A percentile compares a stretch with the other conserved stretches of the same genome.
Evolutionary conservation across 441 rosid genomes (phyloP).

Genomic region (Brassica balearica): DNA sequence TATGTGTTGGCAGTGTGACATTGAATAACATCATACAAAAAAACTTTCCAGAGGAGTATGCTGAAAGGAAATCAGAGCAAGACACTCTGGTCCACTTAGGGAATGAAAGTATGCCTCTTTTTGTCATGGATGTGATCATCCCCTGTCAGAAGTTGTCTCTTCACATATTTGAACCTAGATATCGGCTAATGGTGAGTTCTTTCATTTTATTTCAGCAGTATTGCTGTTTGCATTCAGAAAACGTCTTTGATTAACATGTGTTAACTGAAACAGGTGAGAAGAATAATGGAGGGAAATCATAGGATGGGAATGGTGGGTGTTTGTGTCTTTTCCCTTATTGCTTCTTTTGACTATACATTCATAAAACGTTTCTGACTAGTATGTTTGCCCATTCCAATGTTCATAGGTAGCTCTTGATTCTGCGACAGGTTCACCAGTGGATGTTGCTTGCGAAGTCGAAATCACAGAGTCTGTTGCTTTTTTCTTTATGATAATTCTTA

Average conservation of each 20-base stretch:
- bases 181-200: slow-evolving; percentile 87
- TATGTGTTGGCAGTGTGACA: slow-evolving; percentile 72
- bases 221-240: not conserved
- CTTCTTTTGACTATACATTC: slow-evolving; percentile 6
- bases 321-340: slow-evolving; percentile 28
- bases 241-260: slow-evolving; percentile 21
- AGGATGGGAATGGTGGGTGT: slow-evolving; percentile 95
- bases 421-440: slow-evolving; percentile 66
- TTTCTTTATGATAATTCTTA: slow-evolving; percentile 18
- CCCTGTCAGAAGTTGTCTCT: slow-evolving; percentile 94
- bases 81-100: slow-evolving; percentile 73
- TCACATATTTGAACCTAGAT: slow-evolving; percentile 92
- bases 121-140: slow-evolving; percentile 89
- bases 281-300: slow-evolving; percentile 96
- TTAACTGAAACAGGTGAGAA: slow-evolving; percentile 70
- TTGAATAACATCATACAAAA: slow-evolving; percentile 87
- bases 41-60: slow-evolving; percentile 87
- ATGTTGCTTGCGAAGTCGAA: slow-evolving; percentile 96
- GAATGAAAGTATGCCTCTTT: slow-evolving; percentile 84
- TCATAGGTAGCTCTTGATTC: slow-evolving; percentile 78
- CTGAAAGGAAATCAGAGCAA: slow-evolving; percentile 88
- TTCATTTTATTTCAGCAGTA: not conserved
- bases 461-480: slow-evolving; percentile 80
- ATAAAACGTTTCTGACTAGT: slow-evolving; percentile 28
- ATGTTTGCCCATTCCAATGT: slow-evolving; percentile 31